A percentile compares a stretch with the other conserved stretches of the same genome.
Conservation (phyloP, 805 yeast species). For the Myxozyma vanderwaltii region DNA sequence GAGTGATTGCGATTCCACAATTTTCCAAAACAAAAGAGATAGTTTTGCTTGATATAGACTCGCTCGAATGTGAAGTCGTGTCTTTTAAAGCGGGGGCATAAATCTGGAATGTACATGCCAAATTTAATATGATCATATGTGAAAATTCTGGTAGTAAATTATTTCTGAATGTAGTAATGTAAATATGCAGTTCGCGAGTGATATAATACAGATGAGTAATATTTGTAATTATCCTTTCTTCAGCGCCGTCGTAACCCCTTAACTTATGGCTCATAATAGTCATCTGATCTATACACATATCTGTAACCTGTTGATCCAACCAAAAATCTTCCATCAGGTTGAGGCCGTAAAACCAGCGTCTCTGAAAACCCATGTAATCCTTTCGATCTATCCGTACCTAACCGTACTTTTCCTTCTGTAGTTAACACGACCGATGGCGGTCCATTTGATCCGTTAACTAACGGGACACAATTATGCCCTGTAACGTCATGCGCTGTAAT, state of each 20-base stretch:
- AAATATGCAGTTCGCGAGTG: neutral
- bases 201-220: neutral
- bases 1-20: slow-evolving; percentile 68
- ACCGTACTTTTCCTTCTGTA: slow-evolving; percentile 42
- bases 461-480: slow-evolving; percentile 45
- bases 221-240: neutral
- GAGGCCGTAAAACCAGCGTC: slow-evolving; percentile 29
- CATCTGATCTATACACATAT: slow-evolving; percentile 42
- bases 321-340: slow-evolving; percentile 37
- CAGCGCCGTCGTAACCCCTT: neutral
- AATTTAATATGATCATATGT: neutral
- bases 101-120: neutral
- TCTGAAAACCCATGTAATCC: slow-evolving; percentile 42
- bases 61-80: slow-evolving; percentile 58
- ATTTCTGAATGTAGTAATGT: neutral
- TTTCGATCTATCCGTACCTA: slow-evolving; percentile 41
- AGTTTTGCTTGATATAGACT: slow-evolving; percentile 60
- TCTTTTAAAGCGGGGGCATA: slow-evolving; percentile 32
- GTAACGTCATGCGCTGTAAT: slow-evolving; percentile 42
- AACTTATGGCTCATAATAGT: slow-evolving; percentile 19
- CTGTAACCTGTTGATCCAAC: slow-evolving; percentile 38
- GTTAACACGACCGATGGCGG: slow-evolving; percentile 39
- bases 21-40: slow-evolving; percentile 67
- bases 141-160: neutral
- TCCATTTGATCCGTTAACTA: slow-evolving; percentile 32